These are phyloP conservation scores for Fonsecaea monophora DNA, from an alignment of 2,329 filamentous ascomycete genomes.

Conservation along the genomic window DNA sequence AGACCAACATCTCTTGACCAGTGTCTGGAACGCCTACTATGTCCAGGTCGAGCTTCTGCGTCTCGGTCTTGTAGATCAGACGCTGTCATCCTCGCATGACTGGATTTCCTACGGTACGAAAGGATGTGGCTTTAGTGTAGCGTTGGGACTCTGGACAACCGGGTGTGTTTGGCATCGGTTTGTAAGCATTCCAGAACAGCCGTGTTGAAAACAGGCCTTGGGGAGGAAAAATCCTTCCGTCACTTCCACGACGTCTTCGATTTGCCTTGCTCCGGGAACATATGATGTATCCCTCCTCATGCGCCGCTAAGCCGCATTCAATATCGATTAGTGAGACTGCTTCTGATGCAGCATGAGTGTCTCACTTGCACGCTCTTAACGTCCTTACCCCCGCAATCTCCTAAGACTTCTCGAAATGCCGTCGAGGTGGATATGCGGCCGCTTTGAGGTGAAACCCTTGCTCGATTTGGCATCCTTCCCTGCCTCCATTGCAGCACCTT, in stretches of 20 bases:
- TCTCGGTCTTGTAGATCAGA: not conserved
- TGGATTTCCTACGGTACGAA: not conserved
- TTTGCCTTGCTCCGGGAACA: not conserved
- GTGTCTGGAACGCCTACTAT: not conserved
- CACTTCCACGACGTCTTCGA: not conserved
- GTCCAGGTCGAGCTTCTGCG: not conserved
- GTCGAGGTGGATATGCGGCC: conserved; percentile 32
- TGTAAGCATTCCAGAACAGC: not conserved
- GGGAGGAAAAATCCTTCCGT: not conserved
- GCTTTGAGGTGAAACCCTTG: conserved; percentile 29
- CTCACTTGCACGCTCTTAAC: not conserved
- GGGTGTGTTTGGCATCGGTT: not conserved
- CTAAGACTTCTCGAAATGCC: conserved; percentile 29
- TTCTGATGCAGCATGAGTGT: not conserved
- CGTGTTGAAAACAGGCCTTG: not conserved
- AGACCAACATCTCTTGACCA: not conserved
- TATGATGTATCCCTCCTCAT: not conserved
- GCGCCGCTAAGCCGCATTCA: not conserved
- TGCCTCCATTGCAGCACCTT: conserved; percentile 21
- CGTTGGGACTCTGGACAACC: not conserved
- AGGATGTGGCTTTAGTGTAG: not conserved
- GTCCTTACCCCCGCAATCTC: conserved; percentile 27
- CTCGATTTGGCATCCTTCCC: conserved; percentile 9
- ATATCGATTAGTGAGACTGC: conserved; percentile 1
- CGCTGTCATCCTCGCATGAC: not conserved